Evolutionary conservation across 108 stramenopile genomes (phyloP), one percentile per base, ranked within the genome.

Genomic region (Craspedostauros australis): DNA sequence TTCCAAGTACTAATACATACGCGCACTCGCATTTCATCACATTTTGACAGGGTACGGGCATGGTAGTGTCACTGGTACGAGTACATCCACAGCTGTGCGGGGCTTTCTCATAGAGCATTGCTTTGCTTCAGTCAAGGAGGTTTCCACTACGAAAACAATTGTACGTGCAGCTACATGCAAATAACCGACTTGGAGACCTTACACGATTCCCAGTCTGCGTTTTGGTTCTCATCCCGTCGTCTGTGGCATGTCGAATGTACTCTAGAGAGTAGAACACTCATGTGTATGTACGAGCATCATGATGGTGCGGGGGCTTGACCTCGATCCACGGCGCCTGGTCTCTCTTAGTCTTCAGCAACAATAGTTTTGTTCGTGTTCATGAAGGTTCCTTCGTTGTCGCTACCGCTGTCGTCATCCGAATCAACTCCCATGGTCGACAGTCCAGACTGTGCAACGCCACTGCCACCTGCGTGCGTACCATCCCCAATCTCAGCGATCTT

Each of bases 401-500:
- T 38, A 15, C 26, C 33, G 15, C 40, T 39, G 20, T 60, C 58
- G 11, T 57, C 57, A 46, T 57, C 47, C 6, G 23, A 33, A 43
- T 51, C 38, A 32, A 36, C 9, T 14, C 11, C 48, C 60, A 18
- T 60, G 43, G 6, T 23, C 22, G 41, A 40, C 36, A 20, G 6
- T 27, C 36, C 32, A 21, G 21, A 4, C 6, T 23, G 30, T 55
- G 20, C 8, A 18, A 25, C 15, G 15, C 23, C 24, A 33, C 4
- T 19, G 54, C 5, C 31, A n/a, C 34, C 31, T 42, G 43, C 21
- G 9, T 22, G 11, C 16, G 4, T 29, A 66, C 87, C 84, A 14
- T 52, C 51, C 61, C 87, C 85, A 2, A 91, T 77, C 65, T 85
- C 85, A 0, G 84, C 81, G 62, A 71, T 42, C 16, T 64, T 58